phyloP scores from a whole-genome alignment of 179 eudicot genomes.

The Beta macrorhiza region DNA sequence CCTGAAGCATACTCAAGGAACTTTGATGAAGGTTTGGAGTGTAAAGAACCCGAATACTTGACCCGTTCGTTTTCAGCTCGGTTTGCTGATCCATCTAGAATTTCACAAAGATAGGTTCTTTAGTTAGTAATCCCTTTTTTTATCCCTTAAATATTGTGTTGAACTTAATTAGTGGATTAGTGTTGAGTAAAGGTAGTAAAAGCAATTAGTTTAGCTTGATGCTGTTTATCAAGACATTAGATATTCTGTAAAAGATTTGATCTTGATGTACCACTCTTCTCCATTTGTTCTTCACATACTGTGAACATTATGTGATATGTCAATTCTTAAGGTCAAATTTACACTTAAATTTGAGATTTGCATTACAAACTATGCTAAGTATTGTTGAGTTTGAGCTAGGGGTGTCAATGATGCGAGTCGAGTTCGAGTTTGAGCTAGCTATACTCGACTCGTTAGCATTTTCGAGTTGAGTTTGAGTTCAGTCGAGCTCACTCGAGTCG shows the following conservation, averaged over 20 bases:
- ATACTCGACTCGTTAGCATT: too few species aligned
- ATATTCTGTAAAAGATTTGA: conserved; percentile 12
- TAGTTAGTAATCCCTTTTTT: not conserved
- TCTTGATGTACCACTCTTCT: not conserved
- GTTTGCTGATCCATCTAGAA: conserved; percentile 55
- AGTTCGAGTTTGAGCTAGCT: too few species aligned
- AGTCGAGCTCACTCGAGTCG: too few species aligned
- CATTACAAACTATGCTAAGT: too few species aligned
- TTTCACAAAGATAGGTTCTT: conserved; percentile 18
- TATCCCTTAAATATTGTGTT: not conserved
- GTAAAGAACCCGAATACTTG: conserved; percentile 47
- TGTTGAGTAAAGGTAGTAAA: not conserved
- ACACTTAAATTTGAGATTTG: too few species aligned
- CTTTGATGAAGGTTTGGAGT: conserved; percentile 50
- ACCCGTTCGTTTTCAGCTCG: conserved; percentile 61
- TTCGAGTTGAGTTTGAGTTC: too few species aligned
- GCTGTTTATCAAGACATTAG: too few species aligned
- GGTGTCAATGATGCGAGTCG: too few species aligned
- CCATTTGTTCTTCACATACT: not conserved
- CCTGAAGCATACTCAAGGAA: conserved; percentile 50
- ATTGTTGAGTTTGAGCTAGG: too few species aligned
- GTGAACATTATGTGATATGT: too few species aligned
- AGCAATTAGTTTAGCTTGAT: not conserved
- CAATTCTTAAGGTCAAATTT: too few species aligned
- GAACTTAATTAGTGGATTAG: not conserved